Percentiles rank a stretch among this genome's conserved stretches.
phyloP scores from a whole-genome alignment of 2,329 filamentous ascomycete genomes.

The Chaetomium strumarium region DNA sequence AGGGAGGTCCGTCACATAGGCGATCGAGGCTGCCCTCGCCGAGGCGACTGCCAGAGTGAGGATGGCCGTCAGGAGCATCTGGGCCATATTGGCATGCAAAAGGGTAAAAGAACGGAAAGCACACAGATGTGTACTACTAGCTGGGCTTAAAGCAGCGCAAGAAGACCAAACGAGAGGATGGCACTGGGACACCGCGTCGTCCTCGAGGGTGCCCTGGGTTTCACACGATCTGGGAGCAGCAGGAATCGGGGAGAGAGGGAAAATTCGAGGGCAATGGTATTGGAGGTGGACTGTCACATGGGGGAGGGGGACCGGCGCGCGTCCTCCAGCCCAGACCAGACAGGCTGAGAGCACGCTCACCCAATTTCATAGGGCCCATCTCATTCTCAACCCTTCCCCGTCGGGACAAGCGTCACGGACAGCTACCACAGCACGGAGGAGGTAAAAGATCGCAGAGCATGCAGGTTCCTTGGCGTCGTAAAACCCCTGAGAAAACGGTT shows the following conservation, averaged over 20 bases:
- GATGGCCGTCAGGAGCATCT: not conserved
- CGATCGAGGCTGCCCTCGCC: constrained; percentile 26
- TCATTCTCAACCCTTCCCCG: no score
- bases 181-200: not conserved
- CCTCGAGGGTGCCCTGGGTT: not conserved
- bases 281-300: not conserved
- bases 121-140: not conserved
- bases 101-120: not conserved
- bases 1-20: constrained; percentile 41
- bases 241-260: not conserved
- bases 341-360: no score
- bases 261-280: not conserved
- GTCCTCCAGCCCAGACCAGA: not conserved
- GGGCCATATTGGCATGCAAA: constrained; percentile 15
- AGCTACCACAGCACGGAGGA: no score
- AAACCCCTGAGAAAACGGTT: constrained; percentile 1
- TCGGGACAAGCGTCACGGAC: no score
- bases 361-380: no score
- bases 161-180: constrained; percentile 5
- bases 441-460: not conserved
- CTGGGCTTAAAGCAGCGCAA: not conserved
- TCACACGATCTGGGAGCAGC: not conserved
- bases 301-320: not conserved
- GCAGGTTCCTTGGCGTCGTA: constrained; percentile 6
- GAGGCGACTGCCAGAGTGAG: constrained; percentile 7